These are phyloP conservation scores for Kodamaea kaohsiungensis DNA, from an alignment of 805 yeast species.

Conservation along the genomic window DNA sequence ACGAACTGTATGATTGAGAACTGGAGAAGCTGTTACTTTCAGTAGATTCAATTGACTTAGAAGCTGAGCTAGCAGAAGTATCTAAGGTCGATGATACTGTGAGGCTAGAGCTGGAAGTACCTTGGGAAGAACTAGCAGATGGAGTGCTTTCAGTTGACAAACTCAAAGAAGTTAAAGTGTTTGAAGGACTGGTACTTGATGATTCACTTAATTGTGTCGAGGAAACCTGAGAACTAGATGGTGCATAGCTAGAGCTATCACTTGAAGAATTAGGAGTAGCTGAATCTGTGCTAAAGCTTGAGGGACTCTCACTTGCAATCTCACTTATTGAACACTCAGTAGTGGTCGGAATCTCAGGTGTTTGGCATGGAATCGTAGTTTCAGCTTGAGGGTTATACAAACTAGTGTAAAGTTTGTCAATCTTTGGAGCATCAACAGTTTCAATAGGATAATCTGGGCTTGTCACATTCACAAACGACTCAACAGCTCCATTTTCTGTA, in stretches of 20 bases:
- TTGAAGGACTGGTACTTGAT: background rate
- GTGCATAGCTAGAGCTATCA: background rate
- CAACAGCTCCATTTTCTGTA: background rate
- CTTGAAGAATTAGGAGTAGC: too few species aligned
- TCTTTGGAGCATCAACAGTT: constrained; percentile 14
- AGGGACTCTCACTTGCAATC: background rate
- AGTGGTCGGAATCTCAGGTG: background rate
- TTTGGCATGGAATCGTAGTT: constrained; percentile 3
- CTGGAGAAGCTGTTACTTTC: background rate
- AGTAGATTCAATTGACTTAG: background rate
- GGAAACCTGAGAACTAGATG: background rate
- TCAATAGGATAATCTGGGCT: constrained; percentile 15
- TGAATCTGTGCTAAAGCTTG: too few species aligned
- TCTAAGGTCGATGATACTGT: background rate
- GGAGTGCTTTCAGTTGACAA: too few species aligned
- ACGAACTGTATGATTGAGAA: background rate
- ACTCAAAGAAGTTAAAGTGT: background rate
- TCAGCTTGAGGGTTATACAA: constrained; percentile 9
- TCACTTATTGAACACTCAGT: background rate
- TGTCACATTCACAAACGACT: constrained; percentile 8
- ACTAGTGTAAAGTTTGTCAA: constrained; percentile 12
- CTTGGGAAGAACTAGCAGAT: background rate
- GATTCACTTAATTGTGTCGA: too few species aligned
- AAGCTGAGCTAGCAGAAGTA: background rate
- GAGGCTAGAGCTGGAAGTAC: background rate